Conservation (phyloP, 2,329 filamentous ascomycete species). For the Moelleriella libera region DNA sequence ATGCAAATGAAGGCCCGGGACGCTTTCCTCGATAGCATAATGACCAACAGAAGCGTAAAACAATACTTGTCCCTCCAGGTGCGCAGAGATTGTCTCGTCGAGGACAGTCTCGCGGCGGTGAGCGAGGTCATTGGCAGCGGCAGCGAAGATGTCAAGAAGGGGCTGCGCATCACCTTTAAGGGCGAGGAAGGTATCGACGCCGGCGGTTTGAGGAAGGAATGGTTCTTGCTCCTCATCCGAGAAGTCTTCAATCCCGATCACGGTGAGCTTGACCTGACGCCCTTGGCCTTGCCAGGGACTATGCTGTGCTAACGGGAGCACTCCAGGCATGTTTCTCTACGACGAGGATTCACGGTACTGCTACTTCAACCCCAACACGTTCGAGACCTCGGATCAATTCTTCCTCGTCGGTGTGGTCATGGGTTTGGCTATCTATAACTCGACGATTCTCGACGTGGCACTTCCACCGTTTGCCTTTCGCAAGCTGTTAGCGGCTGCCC, state of each 20-base stretch:
- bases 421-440: conserved; percentile 87
- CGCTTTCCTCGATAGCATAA: conserved; percentile 81
- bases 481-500: conserved; percentile 68
- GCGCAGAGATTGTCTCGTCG: conserved; percentile 71
- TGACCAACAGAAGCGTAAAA: conserved; percentile 58
- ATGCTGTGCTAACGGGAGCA: conserved; percentile 5
- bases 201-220: conserved; percentile 82
- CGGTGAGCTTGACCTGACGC: conserved; percentile 37
- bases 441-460: conserved; percentile 78
- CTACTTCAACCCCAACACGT: conserved; percentile 84
- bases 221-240: conserved; percentile 77
- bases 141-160: conserved; percentile 81
- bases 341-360: conserved; percentile 83
- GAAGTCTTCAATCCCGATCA: conserved; percentile 87
- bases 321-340: conserved; percentile 76
- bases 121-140: conserved; percentile 72
- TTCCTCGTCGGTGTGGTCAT: conserved; percentile 81
- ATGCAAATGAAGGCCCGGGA: conserved; percentile 83
- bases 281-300: not conserved
- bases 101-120: conserved; percentile 74
- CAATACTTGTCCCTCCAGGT: conserved; percentile 68
- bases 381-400: conserved; percentile 85
- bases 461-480: conserved; percentile 82
- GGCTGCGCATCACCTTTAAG: conserved; percentile 68
- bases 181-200: conserved; percentile 88